Evolutionary conservation across 495 filamentous ascomycete genomes (phyloP), one percentile per base, ranked within the genome.

Genomic region (Penicillium arizonense): DNA sequence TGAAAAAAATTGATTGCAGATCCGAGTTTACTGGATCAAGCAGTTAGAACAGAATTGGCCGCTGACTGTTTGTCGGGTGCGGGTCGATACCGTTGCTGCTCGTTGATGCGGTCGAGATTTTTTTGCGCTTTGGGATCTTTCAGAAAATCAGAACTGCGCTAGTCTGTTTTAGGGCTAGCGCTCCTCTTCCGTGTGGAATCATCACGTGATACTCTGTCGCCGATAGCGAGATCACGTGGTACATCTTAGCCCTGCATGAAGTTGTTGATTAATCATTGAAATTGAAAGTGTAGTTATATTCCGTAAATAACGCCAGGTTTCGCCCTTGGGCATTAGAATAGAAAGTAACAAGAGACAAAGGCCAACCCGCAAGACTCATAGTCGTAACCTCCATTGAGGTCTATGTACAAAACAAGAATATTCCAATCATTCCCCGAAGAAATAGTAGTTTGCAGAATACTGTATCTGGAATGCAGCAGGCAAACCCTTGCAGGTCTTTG

Each of bases 371-470:
- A 28, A n/a, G 34, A 33, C 26, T 11, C 41, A 41, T 8, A 18
- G 11, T 33, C 18, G 4, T 24, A 20, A 34, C 46, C 35, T 18
- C 23, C 46, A 13, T 34, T 18, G 10, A 35, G 21, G 18, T 21
- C 20, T 50, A 50, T 50, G 13, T 50, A 50, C 48, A 50, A 50
- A 60, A 41, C 16, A 59, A 51, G 41, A 52, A 65, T 67, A 21
- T 55, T 58, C 28, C 11, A 21, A 61, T 35, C 56, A 72, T 26
- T 77, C 77, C 11, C 71, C 72, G 64, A 61, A 82, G 52, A 82
- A 72, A 56, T 73, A 82, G 43, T 91, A 97, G 76, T 90, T 84
- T 7, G 93, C 84, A 11, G 89, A 77, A 71, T 98, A 98, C 64
- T 90, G 75, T 32, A 95, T 81, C 44, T 82, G 67, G 56, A 98